Evolutionary conservation across 768 basidiomycete species (phyloP).

Genomic region (Mycena vulgaris): DNA sequence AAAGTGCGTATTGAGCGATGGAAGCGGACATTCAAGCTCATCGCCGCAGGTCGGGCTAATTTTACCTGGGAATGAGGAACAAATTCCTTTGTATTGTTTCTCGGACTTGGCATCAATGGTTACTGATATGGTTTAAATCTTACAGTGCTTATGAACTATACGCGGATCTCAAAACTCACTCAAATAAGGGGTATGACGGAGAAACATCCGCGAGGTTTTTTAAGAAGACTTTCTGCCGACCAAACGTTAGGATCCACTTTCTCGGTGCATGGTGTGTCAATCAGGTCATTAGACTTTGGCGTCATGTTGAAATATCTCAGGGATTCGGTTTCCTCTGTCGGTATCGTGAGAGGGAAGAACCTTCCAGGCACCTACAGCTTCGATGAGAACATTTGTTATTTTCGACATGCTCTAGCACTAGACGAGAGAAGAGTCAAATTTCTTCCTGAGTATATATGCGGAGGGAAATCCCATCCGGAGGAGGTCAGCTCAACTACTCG

Average conservation of each 20-base stretch:
- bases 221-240: constrained; percentile 44
- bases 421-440: constrained; percentile 46
- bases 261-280: constrained; percentile 48
- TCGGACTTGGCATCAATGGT: background rate
- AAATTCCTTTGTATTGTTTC: background rate
- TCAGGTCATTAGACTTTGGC: constrained; percentile 25
- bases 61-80: background rate
- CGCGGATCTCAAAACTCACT: constrained; percentile 23
- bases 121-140: background rate
- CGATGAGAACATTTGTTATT: constrained; percentile 33
- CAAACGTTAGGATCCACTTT: constrained; percentile 47
- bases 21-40: background rate
- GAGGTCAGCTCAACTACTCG: background rate
- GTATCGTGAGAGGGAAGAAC: background rate
- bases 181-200: background rate
- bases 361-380: background rate
- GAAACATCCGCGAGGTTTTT: constrained; percentile 37
- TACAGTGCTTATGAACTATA: constrained; percentile 57
- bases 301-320: background rate
- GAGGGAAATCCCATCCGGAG: background rate
- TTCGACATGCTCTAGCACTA: constrained; percentile 47
- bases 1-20: constrained; percentile 47
- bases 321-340: background rate
- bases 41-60: background rate
- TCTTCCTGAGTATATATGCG: constrained; percentile 41